Conservation (phyloP, 257 asterid genomes). For the Capsicum baccatum region DNA sequence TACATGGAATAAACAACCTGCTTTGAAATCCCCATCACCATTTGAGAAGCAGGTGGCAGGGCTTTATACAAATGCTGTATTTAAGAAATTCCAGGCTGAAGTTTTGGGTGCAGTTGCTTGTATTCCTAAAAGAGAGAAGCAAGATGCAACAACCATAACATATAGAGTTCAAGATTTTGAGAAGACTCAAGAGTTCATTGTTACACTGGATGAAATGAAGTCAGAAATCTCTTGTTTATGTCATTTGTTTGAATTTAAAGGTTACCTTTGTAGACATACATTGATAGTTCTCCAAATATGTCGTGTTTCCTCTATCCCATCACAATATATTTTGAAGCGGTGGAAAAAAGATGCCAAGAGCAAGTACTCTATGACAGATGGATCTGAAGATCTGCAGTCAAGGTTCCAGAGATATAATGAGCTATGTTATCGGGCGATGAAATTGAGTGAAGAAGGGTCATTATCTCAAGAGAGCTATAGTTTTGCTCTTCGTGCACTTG, state of each 20-base stretch:
- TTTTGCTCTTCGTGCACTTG: slow-evolving; percentile 68
- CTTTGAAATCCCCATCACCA: slow-evolving; percentile 93
- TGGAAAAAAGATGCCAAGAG: slow-evolving; percentile 91
- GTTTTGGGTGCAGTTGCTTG: slow-evolving; percentile 97
- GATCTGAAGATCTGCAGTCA: slow-evolving; percentile 70
- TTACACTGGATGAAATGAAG: slow-evolving; percentile 65
- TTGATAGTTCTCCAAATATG: slow-evolving; percentile 87
- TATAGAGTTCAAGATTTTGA: slow-evolving; percentile 85
- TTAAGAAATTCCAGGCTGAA: slow-evolving; percentile 83
- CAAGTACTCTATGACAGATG: slow-evolving; percentile 60
- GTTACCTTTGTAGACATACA: slow-evolving; percentile 89
- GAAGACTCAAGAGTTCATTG: slow-evolving; percentile 70
- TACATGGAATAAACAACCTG: slow-evolving; percentile 85
- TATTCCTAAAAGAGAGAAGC: slow-evolving; percentile 72
- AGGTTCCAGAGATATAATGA: slow-evolving; percentile 84
- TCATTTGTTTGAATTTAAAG: slow-evolving; percentile 82
- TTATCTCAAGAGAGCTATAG: slow-evolving; percentile 80
- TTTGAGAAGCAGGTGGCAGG: slow-evolving; percentile 90
- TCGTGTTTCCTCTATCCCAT: slow-evolving; percentile 77
- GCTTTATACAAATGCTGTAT: slow-evolving; percentile 72
- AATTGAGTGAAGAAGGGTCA: slow-evolving; percentile 91
- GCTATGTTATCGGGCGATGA: slow-evolving; percentile 75
- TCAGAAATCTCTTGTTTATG: slow-evolving; percentile 88
- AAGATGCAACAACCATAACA: slow-evolving; percentile 54
- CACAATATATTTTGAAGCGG: slow-evolving; percentile 80